Evolutionary conservation across 208 protist genomes (phyloP).

Genomic region (Jaenimonas drosophilae): DNA sequence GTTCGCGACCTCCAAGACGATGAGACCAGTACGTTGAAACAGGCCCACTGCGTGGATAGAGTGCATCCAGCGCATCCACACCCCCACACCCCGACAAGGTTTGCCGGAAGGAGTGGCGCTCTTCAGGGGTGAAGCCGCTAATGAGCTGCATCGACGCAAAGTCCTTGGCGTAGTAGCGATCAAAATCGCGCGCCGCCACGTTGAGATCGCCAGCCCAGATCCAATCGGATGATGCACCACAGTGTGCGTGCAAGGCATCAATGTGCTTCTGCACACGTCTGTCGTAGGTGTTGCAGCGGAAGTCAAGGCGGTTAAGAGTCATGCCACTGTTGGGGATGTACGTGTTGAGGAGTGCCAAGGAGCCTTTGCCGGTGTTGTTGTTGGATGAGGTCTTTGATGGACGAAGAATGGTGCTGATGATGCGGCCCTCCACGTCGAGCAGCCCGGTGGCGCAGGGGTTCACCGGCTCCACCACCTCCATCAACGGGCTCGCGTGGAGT

Average conservation of each 20-base stretch:
- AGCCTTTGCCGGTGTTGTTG: background rate
- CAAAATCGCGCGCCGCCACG: constrained; percentile 90
- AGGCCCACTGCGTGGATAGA: constrained; percentile 69
- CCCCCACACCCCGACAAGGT: constrained; percentile 34
- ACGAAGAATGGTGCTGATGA: constrained; percentile 76
- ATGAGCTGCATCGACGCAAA: constrained; percentile 88
- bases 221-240: no score
- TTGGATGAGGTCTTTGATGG: background rate
- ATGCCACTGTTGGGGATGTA: constrained; percentile 93
- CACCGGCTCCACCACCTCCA: no score
- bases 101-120: constrained; percentile 70
- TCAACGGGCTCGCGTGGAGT: constrained; percentile 1
- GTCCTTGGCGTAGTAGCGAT: constrained; percentile 77
- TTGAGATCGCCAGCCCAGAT: constrained; percentile 93
- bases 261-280: constrained; percentile 3
- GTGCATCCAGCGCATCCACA: constrained; percentile 77
- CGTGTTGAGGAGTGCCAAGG: constrained; percentile 82
- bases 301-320: constrained; percentile 76
- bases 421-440: constrained; percentile 86
- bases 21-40: constrained; percentile 88
- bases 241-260: constrained; percentile 1
- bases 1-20: constrained; percentile 37
- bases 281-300: constrained; percentile 80
- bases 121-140: constrained; percentile 89
- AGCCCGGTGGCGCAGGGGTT: no score